Evolutionary conservation across 306 rosid genomes (phyloP).

Genomic region (Prunus dulcis): DNA sequence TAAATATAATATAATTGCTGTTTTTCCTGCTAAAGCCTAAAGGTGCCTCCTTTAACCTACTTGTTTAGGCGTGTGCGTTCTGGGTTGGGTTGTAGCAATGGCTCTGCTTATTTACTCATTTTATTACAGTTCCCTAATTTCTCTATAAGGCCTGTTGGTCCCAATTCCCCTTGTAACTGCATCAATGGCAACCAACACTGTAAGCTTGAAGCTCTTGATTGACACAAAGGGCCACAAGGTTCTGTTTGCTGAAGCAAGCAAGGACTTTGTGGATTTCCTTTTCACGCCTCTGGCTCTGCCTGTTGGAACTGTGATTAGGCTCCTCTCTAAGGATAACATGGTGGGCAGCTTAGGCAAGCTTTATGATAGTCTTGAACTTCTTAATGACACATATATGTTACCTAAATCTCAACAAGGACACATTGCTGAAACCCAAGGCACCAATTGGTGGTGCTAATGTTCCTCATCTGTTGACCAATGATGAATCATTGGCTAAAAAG

Average conservation of each 20-base stretch:
- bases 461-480: not conserved
- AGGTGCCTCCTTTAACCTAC: not conserved
- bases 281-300: slow-evolving; percentile 39
- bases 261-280: slow-evolving; percentile 42
- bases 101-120: not conserved
- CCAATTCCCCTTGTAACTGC: not conserved
- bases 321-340: slow-evolving; percentile 28
- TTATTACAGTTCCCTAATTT: not conserved
- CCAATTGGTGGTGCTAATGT: fast-evolving
- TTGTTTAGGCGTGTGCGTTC: no score
- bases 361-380: slow-evolving; percentile 37
- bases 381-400: slow-evolving; percentile 32
- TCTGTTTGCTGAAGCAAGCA: slow-evolving; percentile 50
- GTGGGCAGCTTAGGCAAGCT: slow-evolving; percentile 42
- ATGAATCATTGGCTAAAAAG: not conserved
- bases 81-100: not conserved
- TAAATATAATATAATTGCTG: no score
- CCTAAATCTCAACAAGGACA: slow-evolving; percentile 24
- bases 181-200: slow-evolving; percentile 16
- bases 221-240: slow-evolving; percentile 32
- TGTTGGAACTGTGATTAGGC: slow-evolving; percentile 7
- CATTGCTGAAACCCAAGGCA: slow-evolving; percentile 22
- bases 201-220: slow-evolving; percentile 34
- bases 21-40: no score
- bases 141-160: not conserved